phyloP scores from a whole-genome alignment of 208 protist species.

The Herpetomonas samuelpessoai region DNA sequence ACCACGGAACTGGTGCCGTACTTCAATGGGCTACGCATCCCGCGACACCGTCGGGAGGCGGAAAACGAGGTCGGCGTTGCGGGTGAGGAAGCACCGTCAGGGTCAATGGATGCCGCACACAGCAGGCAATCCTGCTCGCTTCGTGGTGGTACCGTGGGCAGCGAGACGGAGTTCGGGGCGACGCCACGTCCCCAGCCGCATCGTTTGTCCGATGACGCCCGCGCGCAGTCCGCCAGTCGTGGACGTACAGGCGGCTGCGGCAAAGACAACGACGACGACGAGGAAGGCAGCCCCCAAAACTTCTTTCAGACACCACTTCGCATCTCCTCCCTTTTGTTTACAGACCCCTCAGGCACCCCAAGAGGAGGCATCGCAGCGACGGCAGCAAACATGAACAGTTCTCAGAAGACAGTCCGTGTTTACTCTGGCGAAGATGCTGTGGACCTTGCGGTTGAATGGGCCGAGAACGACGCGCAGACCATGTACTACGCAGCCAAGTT shows the following conservation, averaged over 20 bases:
- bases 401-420: slow-evolving; percentile 14
- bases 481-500: slow-evolving; percentile 61
- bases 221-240: too few species aligned
- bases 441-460: slow-evolving; percentile 53
- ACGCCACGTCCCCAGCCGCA: background rate
- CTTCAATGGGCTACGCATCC: slow-evolving; percentile 47
- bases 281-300: too few species aligned
- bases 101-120: background rate
- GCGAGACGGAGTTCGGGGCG: background rate
- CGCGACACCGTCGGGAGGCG: slow-evolving; percentile 1
- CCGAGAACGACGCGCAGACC: slow-evolving; percentile 44
- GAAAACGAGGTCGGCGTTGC: background rate
- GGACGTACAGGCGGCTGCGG: too few species aligned
- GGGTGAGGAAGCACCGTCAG: background rate
- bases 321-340: background rate
- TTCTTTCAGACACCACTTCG: background rate
- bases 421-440: slow-evolving; percentile 26
- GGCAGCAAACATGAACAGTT: background rate
- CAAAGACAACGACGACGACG: background rate
- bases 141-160: background rate
- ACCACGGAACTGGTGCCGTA: slow-evolving; percentile 24
- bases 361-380: background rate
- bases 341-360: background rate
- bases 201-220: background rate
- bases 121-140: background rate